phyloP scores from a whole-genome alignment of 2,329 filamentous ascomycete species.

The Scorias spongiosa region DNA sequence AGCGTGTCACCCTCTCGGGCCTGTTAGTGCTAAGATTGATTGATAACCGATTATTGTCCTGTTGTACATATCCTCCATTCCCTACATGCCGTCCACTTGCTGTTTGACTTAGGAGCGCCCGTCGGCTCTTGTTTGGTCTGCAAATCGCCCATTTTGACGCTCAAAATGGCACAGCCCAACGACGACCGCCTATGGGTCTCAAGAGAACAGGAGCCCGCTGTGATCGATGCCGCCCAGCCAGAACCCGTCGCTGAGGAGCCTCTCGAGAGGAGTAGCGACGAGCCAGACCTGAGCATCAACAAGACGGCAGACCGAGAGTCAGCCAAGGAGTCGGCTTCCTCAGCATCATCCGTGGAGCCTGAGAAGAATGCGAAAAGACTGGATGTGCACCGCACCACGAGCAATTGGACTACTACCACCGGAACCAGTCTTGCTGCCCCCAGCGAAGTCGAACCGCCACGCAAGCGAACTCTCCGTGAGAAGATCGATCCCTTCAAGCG shows the following conservation, averaged over 20 bases:
- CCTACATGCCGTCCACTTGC: no score
- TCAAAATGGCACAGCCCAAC: not conserved
- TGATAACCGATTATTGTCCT: no score
- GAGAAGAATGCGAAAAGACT: constrained; percentile 6
- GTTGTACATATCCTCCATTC: no score
- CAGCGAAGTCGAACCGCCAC: constrained; percentile 9
- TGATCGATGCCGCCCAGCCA: not conserved
- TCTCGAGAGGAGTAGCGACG: not conserved
- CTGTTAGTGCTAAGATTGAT: no score
- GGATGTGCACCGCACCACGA: constrained; percentile 13
- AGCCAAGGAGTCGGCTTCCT: constrained; percentile 7
- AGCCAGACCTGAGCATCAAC: not conserved
- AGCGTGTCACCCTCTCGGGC: no score
- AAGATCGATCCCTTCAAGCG: constrained; percentile 34
- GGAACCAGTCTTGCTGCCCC: constrained; percentile 14
- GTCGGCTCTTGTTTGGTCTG: no score
- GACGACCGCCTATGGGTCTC: not conserved
- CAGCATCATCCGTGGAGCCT: constrained; percentile 3
- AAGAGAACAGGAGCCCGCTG: not conserved
- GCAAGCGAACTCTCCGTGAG: constrained; percentile 48
- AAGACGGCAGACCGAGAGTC: not conserved
- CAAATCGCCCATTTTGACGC: no score
- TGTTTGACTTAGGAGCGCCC: no score
- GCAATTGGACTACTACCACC: constrained; percentile 20
- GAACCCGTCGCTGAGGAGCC: constrained; percentile 1